Evolutionary conservation across 805 yeast species (phyloP), one percentile per base, ranked within the genome.

Genomic region (Candida ovalis): DNA sequence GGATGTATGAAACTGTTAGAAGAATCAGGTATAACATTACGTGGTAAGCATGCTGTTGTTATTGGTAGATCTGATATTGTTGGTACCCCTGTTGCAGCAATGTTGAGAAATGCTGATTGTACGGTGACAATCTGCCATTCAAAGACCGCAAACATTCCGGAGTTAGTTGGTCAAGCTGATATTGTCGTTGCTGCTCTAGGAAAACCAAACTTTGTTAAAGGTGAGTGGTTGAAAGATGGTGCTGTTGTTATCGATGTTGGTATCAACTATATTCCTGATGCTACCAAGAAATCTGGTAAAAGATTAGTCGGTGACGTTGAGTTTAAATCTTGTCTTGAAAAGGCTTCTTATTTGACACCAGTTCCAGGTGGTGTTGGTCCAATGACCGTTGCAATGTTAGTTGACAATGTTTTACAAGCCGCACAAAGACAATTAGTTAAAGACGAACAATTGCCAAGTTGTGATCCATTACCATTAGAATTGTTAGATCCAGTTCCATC

Each of bases 331-430:
- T 81, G 84, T 47, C 68, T 71, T 45, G 67, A 71, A 35, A 77
- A 73, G 54, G 83, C 90, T 4, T 73, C 83, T 7, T 74, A 76
- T 58, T 73, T 86, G 54, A 87, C 95, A n/a, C 95, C 95, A 9
- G 95, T 87, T 49, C 95, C 95, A 45, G 95, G 95, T 64, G 95
- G 95, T 56, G 95, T 87, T 54, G 95, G 95, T 45, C 95, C 95
- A 62, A 87, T 87, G 95, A 87, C 95, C 13, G 92, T 87, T 41
- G 94, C 94, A 24, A 83, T 84, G 81, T 72, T 87, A 48, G 78
- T 85, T 65, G 81, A 81, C 55, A 87, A 87, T 64, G 90, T 86
- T 25, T 71, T 82, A 35, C 68, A 73, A 47, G 85, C 91, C 44
- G 91, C 94, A 36, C 76, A 82, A 63, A 72, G 74, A 52, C 67